Percentiles rank a stretch among this genome's conserved stretches.
These are phyloP conservation scores for Gleditsia sinensis DNA, from an alignment of 306 rosid genomes.

Conservation along the genomic window DNA sequence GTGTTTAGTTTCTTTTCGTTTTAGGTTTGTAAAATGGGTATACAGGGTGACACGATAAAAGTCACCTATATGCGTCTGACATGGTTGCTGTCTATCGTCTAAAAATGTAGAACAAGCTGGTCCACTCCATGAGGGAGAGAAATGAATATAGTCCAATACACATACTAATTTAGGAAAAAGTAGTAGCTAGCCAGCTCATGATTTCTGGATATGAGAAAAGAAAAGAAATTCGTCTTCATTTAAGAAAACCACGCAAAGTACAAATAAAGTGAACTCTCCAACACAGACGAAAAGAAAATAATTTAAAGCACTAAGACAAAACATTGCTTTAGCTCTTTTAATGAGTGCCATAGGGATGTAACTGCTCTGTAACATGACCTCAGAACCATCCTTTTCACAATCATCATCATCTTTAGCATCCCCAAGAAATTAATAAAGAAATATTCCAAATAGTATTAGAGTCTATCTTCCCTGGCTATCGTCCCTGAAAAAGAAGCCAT, in stretches of 20 bases:
- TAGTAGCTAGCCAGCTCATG: not conserved
- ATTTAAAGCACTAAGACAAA: slow-evolving; percentile 52
- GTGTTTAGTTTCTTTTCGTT: no score
- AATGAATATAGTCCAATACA: no score
- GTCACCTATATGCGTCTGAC: no score
- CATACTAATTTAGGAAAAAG: not conserved
- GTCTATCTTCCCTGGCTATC: slow-evolving; percentile 37
- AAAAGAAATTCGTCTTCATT: slow-evolving; percentile 49
- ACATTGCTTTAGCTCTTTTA: slow-evolving; percentile 47
- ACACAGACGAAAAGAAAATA: slow-evolving; percentile 41
- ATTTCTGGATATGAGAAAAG: slow-evolving; percentile 23
- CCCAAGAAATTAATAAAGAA: slow-evolving; percentile 43
- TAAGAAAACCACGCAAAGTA: slow-evolving; percentile 52
- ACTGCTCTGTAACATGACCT: slow-evolving; percentile 36
- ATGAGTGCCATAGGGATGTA: slow-evolving; percentile 44
- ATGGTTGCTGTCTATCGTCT: no score
- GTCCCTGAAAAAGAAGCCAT: not conserved
- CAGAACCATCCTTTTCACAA: slow-evolving; percentile 34
- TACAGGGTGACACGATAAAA: no score
- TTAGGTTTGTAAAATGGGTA: no score
- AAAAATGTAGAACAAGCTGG: not conserved
- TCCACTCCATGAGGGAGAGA: no score
- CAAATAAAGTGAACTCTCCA: slow-evolving; percentile 48
- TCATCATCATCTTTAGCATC: slow-evolving; percentile 34
- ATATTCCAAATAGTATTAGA: slow-evolving; percentile 30